These are phyloP conservation scores for Paraglomus occultum DNA, from an alignment of 192 early-diverging fungal species.

Conservation along the genomic window DNA sequence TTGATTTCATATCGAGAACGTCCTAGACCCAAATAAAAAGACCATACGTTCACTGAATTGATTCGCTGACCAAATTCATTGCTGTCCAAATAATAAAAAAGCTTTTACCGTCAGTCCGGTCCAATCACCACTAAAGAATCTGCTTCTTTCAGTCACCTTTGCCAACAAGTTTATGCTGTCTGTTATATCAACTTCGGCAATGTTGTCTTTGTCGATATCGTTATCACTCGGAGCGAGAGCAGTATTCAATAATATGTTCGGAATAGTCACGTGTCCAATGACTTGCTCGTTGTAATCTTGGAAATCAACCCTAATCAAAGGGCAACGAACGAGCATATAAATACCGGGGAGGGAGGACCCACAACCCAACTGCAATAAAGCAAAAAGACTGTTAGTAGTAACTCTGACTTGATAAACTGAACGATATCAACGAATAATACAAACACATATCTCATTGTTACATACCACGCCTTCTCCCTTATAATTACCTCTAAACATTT, in stretches of 20 bases:
- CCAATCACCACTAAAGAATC: conserved; percentile 72
- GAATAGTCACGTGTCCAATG: conserved; percentile 81
- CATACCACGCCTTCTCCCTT: no score
- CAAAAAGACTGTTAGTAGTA: not conserved
- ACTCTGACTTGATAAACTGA: not conserved
- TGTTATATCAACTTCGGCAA: conserved; percentile 44
- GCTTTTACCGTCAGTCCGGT: conserved; percentile 41
- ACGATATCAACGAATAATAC: not conserved
- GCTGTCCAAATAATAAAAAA: not conserved
- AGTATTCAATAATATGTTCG: conserved; percentile 87
- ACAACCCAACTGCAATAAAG: conserved; percentile 73
- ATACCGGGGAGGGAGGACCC: conserved; percentile 86
- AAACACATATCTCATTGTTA: not conserved
- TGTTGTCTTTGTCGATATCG: conserved; percentile 36
- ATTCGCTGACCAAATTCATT: not conserved
- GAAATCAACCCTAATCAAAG: conserved; percentile 62
- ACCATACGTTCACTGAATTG: not conserved
- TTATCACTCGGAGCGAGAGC: conserved; percentile 40
- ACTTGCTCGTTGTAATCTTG: conserved; percentile 96
- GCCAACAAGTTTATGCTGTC: conserved; percentile 35
- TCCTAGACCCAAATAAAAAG: conserved; percentile 32
- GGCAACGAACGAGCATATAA: conserved; percentile 59
- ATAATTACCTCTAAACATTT: conserved; percentile 53
- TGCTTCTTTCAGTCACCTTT: conserved; percentile 42
- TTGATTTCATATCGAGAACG: conserved; percentile 40